A percentile compares a stretch with the other conserved stretches of the same genome.
Evolutionary conservation across 345 rosid genomes (phyloP).

Genomic region (Stellera chamaejasme): DNA sequence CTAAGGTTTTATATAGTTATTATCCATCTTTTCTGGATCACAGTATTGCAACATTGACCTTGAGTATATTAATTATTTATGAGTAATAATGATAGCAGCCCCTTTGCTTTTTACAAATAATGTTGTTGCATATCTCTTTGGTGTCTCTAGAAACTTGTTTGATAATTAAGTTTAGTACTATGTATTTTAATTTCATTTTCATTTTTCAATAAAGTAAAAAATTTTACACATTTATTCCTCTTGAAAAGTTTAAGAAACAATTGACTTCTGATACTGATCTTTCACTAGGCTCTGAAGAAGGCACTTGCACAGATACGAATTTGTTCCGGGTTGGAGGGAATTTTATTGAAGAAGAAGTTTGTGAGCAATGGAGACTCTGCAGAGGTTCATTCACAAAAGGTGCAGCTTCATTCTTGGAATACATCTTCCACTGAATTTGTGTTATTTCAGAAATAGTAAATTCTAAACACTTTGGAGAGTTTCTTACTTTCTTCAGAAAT

Average conservation of each 20-base stretch:
- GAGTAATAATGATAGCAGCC: too few relatives aligned
- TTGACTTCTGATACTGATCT: neutral
- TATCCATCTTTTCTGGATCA: too few relatives aligned
- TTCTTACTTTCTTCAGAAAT: neutral
- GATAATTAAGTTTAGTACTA: too few relatives aligned
- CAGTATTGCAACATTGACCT: too few relatives aligned
- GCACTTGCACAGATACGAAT: conserved; percentile 65
- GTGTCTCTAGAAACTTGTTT: too few relatives aligned
- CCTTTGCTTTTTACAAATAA: too few relatives aligned
- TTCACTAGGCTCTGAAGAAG: conserved; percentile 62
- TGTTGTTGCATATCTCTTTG: too few relatives aligned
- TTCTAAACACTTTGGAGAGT: neutral
- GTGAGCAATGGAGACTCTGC: conserved; percentile 73
- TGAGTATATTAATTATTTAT: too few relatives aligned
- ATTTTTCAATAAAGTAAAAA: neutral
- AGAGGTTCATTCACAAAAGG: conserved; percentile 94
- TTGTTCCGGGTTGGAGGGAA: conserved; percentile 78
- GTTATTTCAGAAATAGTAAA: conserved; percentile 9
- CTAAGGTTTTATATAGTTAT: too few relatives aligned
- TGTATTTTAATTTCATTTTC: neutral
- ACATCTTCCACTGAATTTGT: neutral
- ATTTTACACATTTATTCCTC: neutral
- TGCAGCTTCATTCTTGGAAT: conserved; percentile 13
- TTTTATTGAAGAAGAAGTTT: conserved; percentile 60
- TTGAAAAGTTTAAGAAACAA: neutral